Conservation (phyloP, 2,329 filamentous ascomycete genomes). For the Cladosporium velox region DNA sequence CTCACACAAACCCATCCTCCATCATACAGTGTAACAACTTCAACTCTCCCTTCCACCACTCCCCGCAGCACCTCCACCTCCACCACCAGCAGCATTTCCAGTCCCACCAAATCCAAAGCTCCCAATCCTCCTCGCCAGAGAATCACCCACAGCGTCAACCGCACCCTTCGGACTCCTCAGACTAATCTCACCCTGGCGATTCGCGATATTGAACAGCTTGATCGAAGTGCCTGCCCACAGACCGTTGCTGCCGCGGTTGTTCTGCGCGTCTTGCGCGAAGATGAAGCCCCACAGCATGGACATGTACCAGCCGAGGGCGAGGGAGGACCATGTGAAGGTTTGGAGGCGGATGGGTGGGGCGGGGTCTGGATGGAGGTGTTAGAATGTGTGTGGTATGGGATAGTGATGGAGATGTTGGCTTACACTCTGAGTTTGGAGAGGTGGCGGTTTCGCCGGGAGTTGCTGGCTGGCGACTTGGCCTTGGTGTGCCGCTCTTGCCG, state of each 20-base stretch:
- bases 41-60: neutral
- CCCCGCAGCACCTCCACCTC: neutral
- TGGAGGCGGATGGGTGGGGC: slow-evolving; percentile 59
- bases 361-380: slow-evolving; percentile 67
- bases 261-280: slow-evolving; percentile 81
- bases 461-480: neutral
- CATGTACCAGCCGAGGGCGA: slow-evolving; percentile 94
- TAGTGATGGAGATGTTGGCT: slow-evolving; percentile 49
- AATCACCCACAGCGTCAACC: slow-evolving; percentile 89
- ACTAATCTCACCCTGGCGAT: slow-evolving; percentile 53
- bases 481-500: slow-evolving; percentile 34
- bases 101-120: slow-evolving; percentile 68
- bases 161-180: slow-evolving; percentile 84
- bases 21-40: neutral
- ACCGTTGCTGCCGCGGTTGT: slow-evolving; percentile 76
- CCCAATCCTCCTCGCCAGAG: slow-evolving; percentile 83
- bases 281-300: slow-evolving; percentile 91
- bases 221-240: slow-evolving; percentile 93
- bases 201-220: slow-evolving; percentile 79
- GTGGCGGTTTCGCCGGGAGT: slow-evolving; percentile 8
- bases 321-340: slow-evolving; percentile 89
- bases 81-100: neutral
- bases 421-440: slow-evolving; percentile 14
- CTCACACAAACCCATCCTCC: neutral
- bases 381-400: slow-evolving; percentile 50